Percentiles rank a stretch among this genome's conserved stretches.
phyloP scores from a whole-genome alignment of 371 early-diverging fungal species.

The Syncephalis fuscata region DNA sequence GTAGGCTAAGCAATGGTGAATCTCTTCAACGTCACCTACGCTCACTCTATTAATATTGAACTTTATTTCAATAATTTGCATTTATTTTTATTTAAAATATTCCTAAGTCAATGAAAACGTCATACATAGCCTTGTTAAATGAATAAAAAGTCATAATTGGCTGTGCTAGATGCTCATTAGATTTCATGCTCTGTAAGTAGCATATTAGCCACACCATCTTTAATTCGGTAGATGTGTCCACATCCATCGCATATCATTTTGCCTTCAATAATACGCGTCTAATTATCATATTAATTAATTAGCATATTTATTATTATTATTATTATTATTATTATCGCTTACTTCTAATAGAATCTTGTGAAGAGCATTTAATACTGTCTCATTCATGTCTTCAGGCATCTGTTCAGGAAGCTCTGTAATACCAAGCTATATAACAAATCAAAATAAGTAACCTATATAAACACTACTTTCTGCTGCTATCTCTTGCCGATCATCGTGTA shows the following conservation, averaged over 20 bases:
- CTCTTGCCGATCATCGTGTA: background rate
- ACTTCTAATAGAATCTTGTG: slow-evolving; percentile 73
- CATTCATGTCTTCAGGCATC: slow-evolving; percentile 60
- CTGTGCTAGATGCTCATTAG: no score
- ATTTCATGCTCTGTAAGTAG: slow-evolving; percentile 88
- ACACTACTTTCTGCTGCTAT: background rate
- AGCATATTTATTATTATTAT: background rate
- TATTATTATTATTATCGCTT: slow-evolving; percentile 4
- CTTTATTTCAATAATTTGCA: no score
- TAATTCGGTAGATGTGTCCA: slow-evolving; percentile 76
- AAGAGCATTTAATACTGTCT: slow-evolving; percentile 52
- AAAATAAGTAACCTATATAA: background rate
- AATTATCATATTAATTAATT: background rate
- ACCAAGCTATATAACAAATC: slow-evolving; percentile 25
- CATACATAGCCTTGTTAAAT: no score
- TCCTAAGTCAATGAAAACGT: no score
- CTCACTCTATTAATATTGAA: no score
- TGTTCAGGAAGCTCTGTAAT: slow-evolving; percentile 41
- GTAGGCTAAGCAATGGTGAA: no score
- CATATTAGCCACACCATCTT: slow-evolving; percentile 94
- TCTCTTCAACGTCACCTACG: no score
- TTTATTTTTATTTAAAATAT: no score
- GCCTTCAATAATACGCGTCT: slow-evolving; percentile 71
- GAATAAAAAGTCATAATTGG: no score
- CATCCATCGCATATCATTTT: slow-evolving; percentile 85